A percentile compares a stretch with the other conserved stretches of the same genome.
Conservation (phyloP, 1,284 basidiomycete genomes). For the Puccinia horiana region DNA sequence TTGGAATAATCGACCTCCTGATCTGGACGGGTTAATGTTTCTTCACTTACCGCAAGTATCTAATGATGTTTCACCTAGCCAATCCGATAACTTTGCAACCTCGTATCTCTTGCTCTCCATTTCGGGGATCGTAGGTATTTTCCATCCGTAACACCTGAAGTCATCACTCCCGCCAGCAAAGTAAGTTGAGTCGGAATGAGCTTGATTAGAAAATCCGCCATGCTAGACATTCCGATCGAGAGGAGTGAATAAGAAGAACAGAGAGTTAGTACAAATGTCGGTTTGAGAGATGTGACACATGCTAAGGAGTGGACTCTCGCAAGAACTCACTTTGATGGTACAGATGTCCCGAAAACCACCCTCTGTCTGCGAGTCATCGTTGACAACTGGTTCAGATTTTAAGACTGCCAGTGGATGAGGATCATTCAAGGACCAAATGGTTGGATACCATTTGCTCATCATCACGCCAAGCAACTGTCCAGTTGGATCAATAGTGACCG, state of each 20-base stretch:
- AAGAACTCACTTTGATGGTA: slow-evolving; percentile 35
- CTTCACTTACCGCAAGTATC: slow-evolving; percentile 4
- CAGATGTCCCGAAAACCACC: slow-evolving; percentile 21
- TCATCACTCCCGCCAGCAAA: slow-evolving; percentile 39
- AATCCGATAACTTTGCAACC: slow-evolving; percentile 2
- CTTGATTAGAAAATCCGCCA: slow-evolving; percentile 34
- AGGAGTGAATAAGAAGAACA: background rate
- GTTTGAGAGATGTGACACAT: background rate
- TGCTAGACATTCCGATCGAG: slow-evolving; percentile 15
- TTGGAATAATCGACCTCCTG: background rate
- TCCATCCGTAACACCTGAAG: slow-evolving; percentile 42
- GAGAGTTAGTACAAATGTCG: background rate
- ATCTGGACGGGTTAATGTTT: background rate
- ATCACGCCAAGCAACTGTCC: slow-evolving; percentile 29
- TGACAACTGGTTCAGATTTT: slow-evolving; percentile 5
- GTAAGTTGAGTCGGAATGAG: slow-evolving; percentile 25
- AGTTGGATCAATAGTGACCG: slow-evolving; percentile 22
- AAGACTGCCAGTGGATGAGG: slow-evolving; percentile 34
- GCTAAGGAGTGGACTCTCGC: background rate
- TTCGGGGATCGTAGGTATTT: slow-evolving; percentile 30
- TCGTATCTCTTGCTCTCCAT: background rate
- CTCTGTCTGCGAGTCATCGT: background rate
- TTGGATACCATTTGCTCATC: slow-evolving; percentile 43
- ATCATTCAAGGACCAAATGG: slow-evolving; percentile 26
- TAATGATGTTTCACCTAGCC: background rate